These are phyloP conservation scores for Magnusiomyces fungicola DNA, from an alignment of 1,139 yeast species.

Conservation along the genomic window DNA sequence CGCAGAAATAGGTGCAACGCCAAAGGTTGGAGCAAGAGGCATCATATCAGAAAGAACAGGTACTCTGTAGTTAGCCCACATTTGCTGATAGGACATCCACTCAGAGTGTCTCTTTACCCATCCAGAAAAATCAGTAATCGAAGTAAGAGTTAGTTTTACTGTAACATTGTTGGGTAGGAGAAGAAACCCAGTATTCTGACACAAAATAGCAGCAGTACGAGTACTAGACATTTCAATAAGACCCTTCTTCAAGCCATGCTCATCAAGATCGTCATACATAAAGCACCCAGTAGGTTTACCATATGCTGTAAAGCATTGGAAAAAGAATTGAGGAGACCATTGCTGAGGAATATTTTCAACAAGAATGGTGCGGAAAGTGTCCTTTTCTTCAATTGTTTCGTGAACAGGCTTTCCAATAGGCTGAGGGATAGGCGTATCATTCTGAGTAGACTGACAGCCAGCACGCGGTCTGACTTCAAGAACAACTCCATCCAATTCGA, in stretches of 20 bases:
- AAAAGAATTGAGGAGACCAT: constrained; percentile 19
- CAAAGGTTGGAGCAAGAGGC: constrained; percentile 5
- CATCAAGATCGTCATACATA: constrained; percentile 18
- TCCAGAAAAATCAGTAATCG: constrained; percentile 10
- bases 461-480: constrained; percentile 1
- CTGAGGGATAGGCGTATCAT: background rate
- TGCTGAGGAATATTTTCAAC: constrained; percentile 16
- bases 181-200: constrained; percentile 7
- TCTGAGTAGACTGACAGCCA: background rate
- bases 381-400: background rate
- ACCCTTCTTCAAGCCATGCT: constrained; percentile 17
- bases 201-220: constrained; percentile 7
- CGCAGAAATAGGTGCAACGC: too few relatives aligned
- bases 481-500: constrained; percentile 3
- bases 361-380: constrained; percentile 6
- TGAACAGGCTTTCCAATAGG: background rate
- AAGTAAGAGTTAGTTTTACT: constrained; percentile 8
- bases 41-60: constrained; percentile 7
- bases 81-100: constrained; percentile 10
- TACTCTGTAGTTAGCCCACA: constrained; percentile 5
- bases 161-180: constrained; percentile 10
- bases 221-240: constrained; percentile 16
- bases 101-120: background rate
- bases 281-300: constrained; percentile 15
- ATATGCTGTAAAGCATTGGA: constrained; percentile 16